Conservation (phyloP, 352 stramenopile species). For the Blastocystis sp. region DNA sequence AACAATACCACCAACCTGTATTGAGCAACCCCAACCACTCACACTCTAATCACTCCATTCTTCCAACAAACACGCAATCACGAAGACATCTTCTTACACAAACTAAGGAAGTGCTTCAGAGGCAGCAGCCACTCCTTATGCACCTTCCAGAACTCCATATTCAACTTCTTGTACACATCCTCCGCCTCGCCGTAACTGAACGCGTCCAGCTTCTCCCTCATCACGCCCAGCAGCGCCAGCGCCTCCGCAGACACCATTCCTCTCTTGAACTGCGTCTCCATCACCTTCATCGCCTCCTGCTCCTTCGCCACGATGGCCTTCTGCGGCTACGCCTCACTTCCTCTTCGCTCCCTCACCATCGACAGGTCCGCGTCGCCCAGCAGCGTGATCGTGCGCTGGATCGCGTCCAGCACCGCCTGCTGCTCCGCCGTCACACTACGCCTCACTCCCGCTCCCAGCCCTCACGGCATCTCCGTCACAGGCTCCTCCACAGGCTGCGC, state of each 20-base stretch:
- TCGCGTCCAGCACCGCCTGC: conserved; percentile 18
- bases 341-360: background rate
- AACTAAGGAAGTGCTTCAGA: conserved; percentile 57
- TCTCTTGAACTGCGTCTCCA: conserved; percentile 48
- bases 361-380: conserved; percentile 4
- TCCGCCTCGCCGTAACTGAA: conserved; percentile 16
- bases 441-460: background rate
- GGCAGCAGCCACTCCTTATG: conserved; percentile 58
- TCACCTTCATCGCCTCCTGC: background rate
- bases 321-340: background rate
- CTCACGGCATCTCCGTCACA: background rate
- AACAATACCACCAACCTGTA: too few relatives aligned
- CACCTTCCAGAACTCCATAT: conserved; percentile 50
- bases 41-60: too few relatives aligned
- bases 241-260: conserved; percentile 16
- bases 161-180: conserved; percentile 61
- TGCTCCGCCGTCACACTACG: conserved; percentile 21
- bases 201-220: conserved; percentile 27
- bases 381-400: conserved; percentile 17
- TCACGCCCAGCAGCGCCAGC: background rate
- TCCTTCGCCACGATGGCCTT: background rate
- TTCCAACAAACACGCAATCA: background rate
- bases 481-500: background rate
- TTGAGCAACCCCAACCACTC: too few relatives aligned
- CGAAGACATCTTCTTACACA: conserved; percentile 49